Evolutionary conservation across 2,329 filamentous ascomycete genomes (phyloP).

Genomic region (Aphanoascus verrucosus): DNA sequence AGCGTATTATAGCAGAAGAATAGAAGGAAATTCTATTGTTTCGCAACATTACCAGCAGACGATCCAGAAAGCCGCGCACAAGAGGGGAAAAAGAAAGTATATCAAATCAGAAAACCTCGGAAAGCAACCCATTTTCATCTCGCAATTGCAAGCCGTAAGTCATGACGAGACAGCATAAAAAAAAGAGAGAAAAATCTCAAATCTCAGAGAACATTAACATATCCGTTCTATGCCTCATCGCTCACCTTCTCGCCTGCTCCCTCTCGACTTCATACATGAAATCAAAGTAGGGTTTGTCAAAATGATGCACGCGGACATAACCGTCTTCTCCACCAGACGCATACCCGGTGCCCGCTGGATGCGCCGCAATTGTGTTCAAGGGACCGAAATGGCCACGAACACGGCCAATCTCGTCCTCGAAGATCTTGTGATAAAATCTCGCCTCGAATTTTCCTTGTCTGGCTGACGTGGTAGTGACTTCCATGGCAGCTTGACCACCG

Average conservation of each 20-base stretch:
- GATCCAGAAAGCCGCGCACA: background rate
- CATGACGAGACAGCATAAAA: constrained; percentile 1
- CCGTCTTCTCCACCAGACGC: constrained; percentile 95
- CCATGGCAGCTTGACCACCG: constrained; percentile 97
- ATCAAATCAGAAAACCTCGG: background rate
- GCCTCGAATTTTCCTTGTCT: constrained; percentile 99
- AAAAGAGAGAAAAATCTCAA: background rate
- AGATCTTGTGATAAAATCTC: constrained; percentile 99
- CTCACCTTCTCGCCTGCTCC: constrained; percentile 47
- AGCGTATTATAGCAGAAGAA: background rate
- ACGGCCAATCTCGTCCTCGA: constrained; percentile 96
- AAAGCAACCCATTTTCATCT: constrained; percentile 11
- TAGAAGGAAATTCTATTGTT: constrained; percentile 3
- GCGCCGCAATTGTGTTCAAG: constrained; percentile 88
- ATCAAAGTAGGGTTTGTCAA: constrained; percentile 97
- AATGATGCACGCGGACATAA: constrained; percentile 96
- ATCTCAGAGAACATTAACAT: background rate
- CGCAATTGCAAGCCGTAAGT: constrained; percentile 11
- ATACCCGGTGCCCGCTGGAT: constrained; percentile 85
- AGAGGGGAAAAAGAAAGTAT: background rate
- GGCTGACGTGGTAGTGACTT: constrained; percentile 87
- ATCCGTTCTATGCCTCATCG: background rate
- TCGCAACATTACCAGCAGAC: constrained; percentile 3
- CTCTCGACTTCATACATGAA: constrained; percentile 98
- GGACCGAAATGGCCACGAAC: constrained; percentile 95